A percentile compares a stretch with the other conserved stretches of the same genome.
phyloP scores from a whole-genome alignment of 108 stramenopile species.

The Pseudonitzschia multiseries region DNA sequence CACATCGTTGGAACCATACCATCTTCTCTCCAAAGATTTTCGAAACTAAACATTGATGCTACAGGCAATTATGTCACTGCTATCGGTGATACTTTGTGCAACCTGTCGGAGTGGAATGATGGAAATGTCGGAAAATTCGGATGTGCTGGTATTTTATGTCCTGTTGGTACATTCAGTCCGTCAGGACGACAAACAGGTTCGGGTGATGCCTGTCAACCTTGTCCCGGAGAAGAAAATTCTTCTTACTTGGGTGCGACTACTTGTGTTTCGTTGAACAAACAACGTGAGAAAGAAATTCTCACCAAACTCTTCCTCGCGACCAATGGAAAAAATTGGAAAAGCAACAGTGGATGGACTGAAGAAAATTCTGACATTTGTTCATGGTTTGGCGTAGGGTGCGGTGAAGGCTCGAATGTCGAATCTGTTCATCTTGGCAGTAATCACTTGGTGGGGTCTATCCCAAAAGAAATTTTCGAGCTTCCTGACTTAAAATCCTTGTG shows the following conservation, averaged over 20 bases:
- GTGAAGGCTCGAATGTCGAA: constrained; percentile 52
- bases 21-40: constrained; percentile 30
- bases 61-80: constrained; percentile 61
- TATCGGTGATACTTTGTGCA: constrained; percentile 60
- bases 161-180: constrained; percentile 52
- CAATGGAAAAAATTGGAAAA: constrained; percentile 58
- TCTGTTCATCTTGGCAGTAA: constrained; percentile 74
- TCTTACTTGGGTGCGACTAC: constrained; percentile 59
- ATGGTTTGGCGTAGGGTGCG: constrained; percentile 79
- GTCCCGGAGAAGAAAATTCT: constrained; percentile 51
- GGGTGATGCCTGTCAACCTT: constrained; percentile 43
- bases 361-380: constrained; percentile 56
- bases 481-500: constrained; percentile 64
- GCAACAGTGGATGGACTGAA: constrained; percentile 68
- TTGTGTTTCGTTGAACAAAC: constrained; percentile 46
- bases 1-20: constrained; percentile 47
- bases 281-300: constrained; percentile 59
- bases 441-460: constrained; percentile 70
- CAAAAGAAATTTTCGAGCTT: constrained; percentile 72
- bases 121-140: constrained; percentile 50
- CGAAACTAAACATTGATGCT: constrained; percentile 67
- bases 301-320: constrained; percentile 56
- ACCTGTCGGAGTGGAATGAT: constrained; percentile 62
- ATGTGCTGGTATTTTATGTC: constrained; percentile 77
- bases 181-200: constrained; percentile 63